phyloP scores from a whole-genome alignment of 2,329 filamentous ascomycete genomes.

The Exophiala sp. region DNA sequence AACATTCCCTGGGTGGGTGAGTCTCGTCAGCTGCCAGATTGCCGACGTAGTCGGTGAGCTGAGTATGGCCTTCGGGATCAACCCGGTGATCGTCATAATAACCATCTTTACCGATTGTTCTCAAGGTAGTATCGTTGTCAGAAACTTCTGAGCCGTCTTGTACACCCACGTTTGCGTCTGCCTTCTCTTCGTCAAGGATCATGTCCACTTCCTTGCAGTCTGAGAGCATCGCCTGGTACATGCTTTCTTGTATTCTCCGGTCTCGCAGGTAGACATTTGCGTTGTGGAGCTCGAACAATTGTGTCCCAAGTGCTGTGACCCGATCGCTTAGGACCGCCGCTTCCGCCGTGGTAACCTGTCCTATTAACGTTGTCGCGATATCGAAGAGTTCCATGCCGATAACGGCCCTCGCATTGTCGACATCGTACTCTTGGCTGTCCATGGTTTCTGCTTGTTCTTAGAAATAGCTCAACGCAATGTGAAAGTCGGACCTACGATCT shows the following conservation, averaged over 20 bases:
- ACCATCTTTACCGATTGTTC: constrained; percentile 4
- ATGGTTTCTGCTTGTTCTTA: neutral
- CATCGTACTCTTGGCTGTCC: neutral
- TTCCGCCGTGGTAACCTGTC: neutral
- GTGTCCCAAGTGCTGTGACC: constrained; percentile 1
- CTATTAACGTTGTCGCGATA: neutral
- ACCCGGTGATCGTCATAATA: constrained; percentile 11
- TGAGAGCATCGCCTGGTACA: constrained; percentile 16
- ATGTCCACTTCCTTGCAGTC: constrained; percentile 7
- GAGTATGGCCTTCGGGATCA: constrained; percentile 1
- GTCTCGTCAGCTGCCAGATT: constrained; percentile 6
- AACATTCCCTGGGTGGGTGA: constrained; percentile 5
- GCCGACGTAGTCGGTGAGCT: constrained; percentile 5
- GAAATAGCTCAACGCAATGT: too few species aligned
- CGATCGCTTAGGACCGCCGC: neutral
- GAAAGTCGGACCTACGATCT: too few species aligned
- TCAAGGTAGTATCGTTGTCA: neutral
- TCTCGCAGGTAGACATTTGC: neutral
- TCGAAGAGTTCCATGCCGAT: constrained; percentile 4
- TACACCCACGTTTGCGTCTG: neutral
- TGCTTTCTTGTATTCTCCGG: constrained; percentile 11
- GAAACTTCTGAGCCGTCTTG: neutral
- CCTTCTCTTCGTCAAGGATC: neutral
- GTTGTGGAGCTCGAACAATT: constrained; percentile 3
- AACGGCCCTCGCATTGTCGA: neutral